Percentiles rank a stretch among this genome's conserved stretches.
phyloP scores from a whole-genome alignment of 2,329 filamentous ascomycete genomes.

The Pseudofabraea citricarpa region DNA sequence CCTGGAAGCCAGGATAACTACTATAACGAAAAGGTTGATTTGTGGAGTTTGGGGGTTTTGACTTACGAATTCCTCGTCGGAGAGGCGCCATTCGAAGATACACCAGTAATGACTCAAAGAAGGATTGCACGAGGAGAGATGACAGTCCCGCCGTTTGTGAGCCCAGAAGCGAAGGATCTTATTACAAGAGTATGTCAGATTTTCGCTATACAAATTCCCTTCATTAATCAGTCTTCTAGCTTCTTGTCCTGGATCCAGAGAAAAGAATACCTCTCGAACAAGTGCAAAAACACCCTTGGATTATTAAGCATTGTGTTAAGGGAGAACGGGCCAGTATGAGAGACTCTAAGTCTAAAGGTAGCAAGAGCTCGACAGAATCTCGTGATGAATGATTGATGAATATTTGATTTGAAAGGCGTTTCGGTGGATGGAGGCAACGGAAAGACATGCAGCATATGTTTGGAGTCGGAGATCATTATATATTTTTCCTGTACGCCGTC shows the following conservation, averaged over 20 bases:
- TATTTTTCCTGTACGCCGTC: conserved; percentile 24
- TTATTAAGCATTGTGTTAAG: conserved; percentile 78
- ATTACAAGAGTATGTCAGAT: conserved; percentile 71
- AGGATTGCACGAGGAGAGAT: conserved; percentile 88
- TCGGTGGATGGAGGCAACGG: conserved; percentile 6
- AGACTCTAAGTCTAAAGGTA: conserved; percentile 28
- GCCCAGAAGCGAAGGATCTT: conserved; percentile 81
- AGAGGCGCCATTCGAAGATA: conserved; percentile 95
- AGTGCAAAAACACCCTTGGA: conserved; percentile 90
- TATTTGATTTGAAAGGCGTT: conserved; percentile 23
- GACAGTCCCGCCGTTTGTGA: conserved; percentile 87
- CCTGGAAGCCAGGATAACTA: conserved; percentile 76
- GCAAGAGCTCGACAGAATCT: conserved; percentile 20
- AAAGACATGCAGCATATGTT: conserved; percentile 17
- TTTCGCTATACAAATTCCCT: neutral
- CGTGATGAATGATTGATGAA: conserved; percentile 24
- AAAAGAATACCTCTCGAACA: conserved; percentile 89
- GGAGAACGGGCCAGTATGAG: conserved; percentile 33
- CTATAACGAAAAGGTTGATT: conserved; percentile 91
- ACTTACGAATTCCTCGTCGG: conserved; percentile 96
- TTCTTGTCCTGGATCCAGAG: conserved; percentile 88
- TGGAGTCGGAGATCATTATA: conserved; percentile 25
- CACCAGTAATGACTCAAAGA: conserved; percentile 87
- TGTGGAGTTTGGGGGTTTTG: conserved; percentile 93
- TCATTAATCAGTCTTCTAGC: conserved; percentile 39